Evolutionary conservation across 2,329 filamentous ascomycete genomes (phyloP), one percentile per base, ranked within the genome.

Genomic region (Alternaria tenuissima): DNA sequence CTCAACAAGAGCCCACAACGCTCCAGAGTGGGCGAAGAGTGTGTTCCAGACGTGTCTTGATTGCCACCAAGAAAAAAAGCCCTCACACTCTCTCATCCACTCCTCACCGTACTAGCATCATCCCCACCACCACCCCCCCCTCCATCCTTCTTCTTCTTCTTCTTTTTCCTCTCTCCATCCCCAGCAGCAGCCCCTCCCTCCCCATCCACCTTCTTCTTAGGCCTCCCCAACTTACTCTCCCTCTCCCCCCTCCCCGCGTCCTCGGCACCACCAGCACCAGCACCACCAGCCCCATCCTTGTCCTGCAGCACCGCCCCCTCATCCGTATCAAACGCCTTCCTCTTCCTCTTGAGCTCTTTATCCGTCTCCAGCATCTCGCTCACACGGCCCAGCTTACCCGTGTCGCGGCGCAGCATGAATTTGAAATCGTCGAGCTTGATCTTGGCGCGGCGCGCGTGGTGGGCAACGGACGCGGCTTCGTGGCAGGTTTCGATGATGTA

Each of bases 371-470:
- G 86, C 74, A 96, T 88, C 81, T 97, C 93, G 76, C 92, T 89
- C 55, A 98, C 93, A 72, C 94, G 89, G 49, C 95, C 95, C 43
- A 98, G 84, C 76, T 96, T 96, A 60, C 87, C 84, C 8, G 91
- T 89, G 73, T 98, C 96, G 65, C 91, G 88, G 32, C 95, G 88
- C 69, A 98, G 87, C 39, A 93, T 93, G 80, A 96, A 99, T 74
- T 96, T 93, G 81, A 99, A 97, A 80, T 99, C 95, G 74, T 97
- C 94, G 73, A 96, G 92, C 79, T 99, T 99, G 81, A 99, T 93
- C 81, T 99, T 99, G 73, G 96, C 92, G 2, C 95, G 91, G 0
- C 93, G 91, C 3, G 91, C 89, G 79, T 96, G 92, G 77, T 92
- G 89, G 0, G 95, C 95, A 54, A 90, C 89, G 44, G 92, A 88